These are phyloP conservation scores for Neonectria sp. DNA, from an alignment of 2,329 filamentous ascomycete species.

Conservation along the genomic window DNA sequence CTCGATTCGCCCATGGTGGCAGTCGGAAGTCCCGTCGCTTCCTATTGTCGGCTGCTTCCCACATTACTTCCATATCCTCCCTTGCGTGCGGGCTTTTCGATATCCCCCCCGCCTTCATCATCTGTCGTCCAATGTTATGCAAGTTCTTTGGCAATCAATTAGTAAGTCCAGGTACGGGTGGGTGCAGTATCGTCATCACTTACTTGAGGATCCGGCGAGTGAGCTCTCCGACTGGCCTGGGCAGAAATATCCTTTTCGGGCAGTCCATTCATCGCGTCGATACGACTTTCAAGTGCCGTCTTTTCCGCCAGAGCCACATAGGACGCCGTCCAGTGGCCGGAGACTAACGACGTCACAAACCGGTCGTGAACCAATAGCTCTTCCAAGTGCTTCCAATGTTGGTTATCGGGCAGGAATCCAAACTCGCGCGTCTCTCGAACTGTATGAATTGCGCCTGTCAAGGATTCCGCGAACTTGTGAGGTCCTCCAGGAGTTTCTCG, in stretches of 20 bases:
- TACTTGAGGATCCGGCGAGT: slow-evolving; percentile 52
- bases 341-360: slow-evolving; percentile 51
- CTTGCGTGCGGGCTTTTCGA: slow-evolving; percentile 33
- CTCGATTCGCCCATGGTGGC: slow-evolving; percentile 52
- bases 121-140: slow-evolving; percentile 48
- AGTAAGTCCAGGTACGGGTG: slow-evolving; percentile 9
- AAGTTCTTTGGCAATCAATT: slow-evolving; percentile 49
- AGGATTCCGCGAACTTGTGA: slow-evolving; percentile 25
- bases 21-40: slow-evolving; percentile 44
- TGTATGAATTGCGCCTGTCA: slow-evolving; percentile 47
- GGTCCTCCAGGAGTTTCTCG: slow-evolving; percentile 16
- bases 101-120: slow-evolving; percentile 25
- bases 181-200: slow-evolving; percentile 30
- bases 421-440: slow-evolving; percentile 41
- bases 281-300: slow-evolving; percentile 45
- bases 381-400: slow-evolving; percentile 54
- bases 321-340: slow-evolving; percentile 43
- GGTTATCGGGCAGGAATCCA: slow-evolving; percentile 52
- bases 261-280: slow-evolving; percentile 46
- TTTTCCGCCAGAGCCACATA: slow-evolving; percentile 49
- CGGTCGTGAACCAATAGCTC: slow-evolving; percentile 46
- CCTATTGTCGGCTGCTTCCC: slow-evolving; percentile 51
- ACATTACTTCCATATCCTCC: slow-evolving; percentile 54
- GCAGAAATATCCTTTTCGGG: slow-evolving; percentile 45
- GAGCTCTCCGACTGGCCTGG: slow-evolving; percentile 38